Percentiles rank a stretch among this genome's conserved stretches.
phyloP scores from a whole-genome alignment of 768 basidiomycete genomes.

The Agrocybe pediades region DNA sequence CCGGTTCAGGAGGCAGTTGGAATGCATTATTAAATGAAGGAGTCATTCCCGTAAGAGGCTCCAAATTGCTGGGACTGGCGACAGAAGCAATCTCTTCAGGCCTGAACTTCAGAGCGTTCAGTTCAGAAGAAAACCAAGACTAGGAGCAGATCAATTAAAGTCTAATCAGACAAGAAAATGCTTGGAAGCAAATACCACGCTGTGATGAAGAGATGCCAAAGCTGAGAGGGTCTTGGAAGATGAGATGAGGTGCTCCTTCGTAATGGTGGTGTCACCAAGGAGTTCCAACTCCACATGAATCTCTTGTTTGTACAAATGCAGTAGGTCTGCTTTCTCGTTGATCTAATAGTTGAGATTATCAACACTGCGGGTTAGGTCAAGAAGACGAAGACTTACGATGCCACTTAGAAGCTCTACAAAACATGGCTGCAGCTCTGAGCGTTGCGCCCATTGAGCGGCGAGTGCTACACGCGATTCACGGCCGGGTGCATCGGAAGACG shows the following conservation, averaged over 20 bases:
- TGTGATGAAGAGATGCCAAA: constrained; percentile 80
- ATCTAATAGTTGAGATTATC: constrained; percentile 32
- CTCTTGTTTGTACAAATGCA: constrained; percentile 73
- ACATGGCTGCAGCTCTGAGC: constrained; percentile 74
- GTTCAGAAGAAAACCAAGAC: constrained; percentile 84
- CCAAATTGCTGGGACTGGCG: constrained; percentile 48
- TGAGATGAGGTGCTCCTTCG: constrained; percentile 65
- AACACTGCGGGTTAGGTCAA: neutral
- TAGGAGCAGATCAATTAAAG: constrained; percentile 26
- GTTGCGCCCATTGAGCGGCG: constrained; percentile 84
- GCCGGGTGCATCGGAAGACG: constrained; percentile 30
- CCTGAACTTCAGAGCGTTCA: constrained; percentile 65
- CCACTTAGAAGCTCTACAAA: constrained; percentile 63
- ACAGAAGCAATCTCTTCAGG: constrained; percentile 59
- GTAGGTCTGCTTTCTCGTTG: constrained; percentile 39
- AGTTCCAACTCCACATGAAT: constrained; percentile 75
- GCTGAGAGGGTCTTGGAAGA: constrained; percentile 73
- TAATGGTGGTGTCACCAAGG: constrained; percentile 54
- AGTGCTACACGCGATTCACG: constrained; percentile 53
- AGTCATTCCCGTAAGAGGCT: constrained; percentile 50
- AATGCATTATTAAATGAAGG: constrained; percentile 51
- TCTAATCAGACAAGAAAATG: neutral
- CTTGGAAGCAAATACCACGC: constrained; percentile 59
- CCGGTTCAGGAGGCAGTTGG: constrained; percentile 32
- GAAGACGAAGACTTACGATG: constrained; percentile 44